Percentiles rank a stretch among this genome's conserved stretches.
Conservation (phyloP, 768 basidiomycete genomes). For the Pleurotus djamor region DNA sequence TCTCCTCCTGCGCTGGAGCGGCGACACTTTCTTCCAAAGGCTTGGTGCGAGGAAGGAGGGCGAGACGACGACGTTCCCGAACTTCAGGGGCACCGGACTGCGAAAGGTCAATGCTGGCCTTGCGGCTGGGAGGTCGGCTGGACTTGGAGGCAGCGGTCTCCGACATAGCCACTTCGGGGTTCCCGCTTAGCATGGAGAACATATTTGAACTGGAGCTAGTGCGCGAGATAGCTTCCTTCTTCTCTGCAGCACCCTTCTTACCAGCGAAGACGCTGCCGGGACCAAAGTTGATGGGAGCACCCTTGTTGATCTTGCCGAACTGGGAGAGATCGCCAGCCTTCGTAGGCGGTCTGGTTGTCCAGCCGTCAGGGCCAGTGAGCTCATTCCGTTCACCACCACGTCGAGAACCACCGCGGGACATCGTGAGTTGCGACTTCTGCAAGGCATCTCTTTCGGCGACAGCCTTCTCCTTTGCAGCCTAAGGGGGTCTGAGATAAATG, state of each 20-base stretch:
- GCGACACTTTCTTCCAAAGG: constrained; percentile 44
- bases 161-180: constrained; percentile 54
- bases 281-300: constrained; percentile 71
- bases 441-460: constrained; percentile 57
- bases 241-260: constrained; percentile 55
- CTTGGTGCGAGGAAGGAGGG: constrained; percentile 77
- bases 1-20: constrained; percentile 46
- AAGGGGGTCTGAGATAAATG: constrained; percentile 4
- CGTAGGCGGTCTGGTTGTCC: constrained; percentile 73
- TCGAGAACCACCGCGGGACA: constrained; percentile 90
- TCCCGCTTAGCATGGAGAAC: constrained; percentile 82
- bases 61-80: constrained; percentile 65
- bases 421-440: constrained; percentile 57
- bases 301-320: constrained; percentile 83
- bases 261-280: constrained; percentile 82
- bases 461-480: constrained; percentile 85
- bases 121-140: constrained; percentile 46
- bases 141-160: constrained; percentile 42
- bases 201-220: constrained; percentile 82
- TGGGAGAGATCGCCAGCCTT: constrained; percentile 86
- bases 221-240: constrained; percentile 75
- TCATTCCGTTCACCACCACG: constrained; percentile 70
- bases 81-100: constrained; percentile 43
- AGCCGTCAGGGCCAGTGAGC: constrained; percentile 78
- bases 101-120: constrained; percentile 49